Conservation (phyloP, 2,329 filamentous ascomycete genomes). For the Ceratocystis colombiana region DNA sequence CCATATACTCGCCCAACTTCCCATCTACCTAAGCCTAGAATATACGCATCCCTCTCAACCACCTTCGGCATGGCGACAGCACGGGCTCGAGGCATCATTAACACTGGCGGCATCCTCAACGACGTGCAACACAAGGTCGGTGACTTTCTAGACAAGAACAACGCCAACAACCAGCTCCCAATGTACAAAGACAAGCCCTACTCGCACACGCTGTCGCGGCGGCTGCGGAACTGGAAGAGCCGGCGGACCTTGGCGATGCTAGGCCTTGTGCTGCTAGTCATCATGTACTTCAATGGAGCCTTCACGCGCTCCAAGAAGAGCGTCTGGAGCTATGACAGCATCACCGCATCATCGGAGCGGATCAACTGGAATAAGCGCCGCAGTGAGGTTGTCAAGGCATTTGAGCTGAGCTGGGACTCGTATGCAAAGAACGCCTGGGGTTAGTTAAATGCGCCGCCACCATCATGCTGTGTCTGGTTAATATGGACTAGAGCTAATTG, state of each 20-base stretch:
- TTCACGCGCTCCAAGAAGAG: conserved; percentile 39
- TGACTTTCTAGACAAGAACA: conserved; percentile 50
- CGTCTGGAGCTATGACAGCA: conserved; percentile 48
- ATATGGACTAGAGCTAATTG: conserved; percentile 14
- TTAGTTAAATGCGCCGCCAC: conserved; percentile 38
- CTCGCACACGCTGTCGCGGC: conserved; percentile 42
- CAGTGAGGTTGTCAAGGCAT: conserved; percentile 77
- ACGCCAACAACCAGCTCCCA: conserved; percentile 50
- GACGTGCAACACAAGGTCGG: conserved; percentile 53
- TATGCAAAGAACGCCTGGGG: conserved; percentile 94
- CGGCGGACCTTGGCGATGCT: conserved; percentile 51
- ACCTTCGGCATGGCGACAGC: not conserved
- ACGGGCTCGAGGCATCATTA: conserved; percentile 32
- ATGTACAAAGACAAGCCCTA: conserved; percentile 99
- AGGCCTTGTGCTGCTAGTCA: conserved; percentile 43
- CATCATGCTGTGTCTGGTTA: no score
- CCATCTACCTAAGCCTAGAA: not conserved
- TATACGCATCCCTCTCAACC: not conserved
- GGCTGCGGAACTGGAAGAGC: conserved; percentile 44
- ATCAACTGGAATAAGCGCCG: conserved; percentile 69
- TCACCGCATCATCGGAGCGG: conserved; percentile 36
- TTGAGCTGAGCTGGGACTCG: conserved; percentile 82
- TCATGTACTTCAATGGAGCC: conserved; percentile 61
- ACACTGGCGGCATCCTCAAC: conserved; percentile 35
- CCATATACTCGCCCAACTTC: not conserved